phyloP scores from a whole-genome alignment of 495 filamentous ascomycete genomes.

The Monascus purpureus region DNA sequence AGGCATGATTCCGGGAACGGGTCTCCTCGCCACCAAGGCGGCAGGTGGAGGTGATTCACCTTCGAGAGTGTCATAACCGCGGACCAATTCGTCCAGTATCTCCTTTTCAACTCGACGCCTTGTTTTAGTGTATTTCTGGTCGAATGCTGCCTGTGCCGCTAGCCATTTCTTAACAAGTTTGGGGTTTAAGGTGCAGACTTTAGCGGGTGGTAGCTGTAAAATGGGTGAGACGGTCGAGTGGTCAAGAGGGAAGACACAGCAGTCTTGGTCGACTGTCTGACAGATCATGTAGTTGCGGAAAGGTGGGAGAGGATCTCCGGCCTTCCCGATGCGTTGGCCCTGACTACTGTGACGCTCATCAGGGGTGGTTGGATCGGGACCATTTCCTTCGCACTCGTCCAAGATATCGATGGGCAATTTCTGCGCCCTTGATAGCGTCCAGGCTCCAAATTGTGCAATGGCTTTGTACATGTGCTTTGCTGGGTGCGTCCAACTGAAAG shows the following conservation, averaged over 20 bases:
- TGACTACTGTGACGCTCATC: conserved; percentile 5
- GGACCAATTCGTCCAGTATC: conserved; percentile 52
- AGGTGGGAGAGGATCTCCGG: conserved; percentile 65
- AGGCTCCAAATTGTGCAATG: conserved; percentile 83
- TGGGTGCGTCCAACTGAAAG: conserved; percentile 80
- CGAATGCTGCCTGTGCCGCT: conserved; percentile 52
- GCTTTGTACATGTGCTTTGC: conserved; percentile 90
- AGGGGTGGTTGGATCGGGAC: too few species aligned
- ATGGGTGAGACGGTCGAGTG: conserved; percentile 45
- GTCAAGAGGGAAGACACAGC: conserved; percentile 51
- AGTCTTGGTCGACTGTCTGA: conserved; percentile 67
- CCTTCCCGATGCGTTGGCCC: conserved; percentile 39
- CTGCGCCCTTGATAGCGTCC: conserved; percentile 75
- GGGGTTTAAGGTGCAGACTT: conserved; percentile 67
- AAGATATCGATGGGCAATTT: conserved; percentile 62
- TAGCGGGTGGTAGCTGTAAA: conserved; percentile 42
- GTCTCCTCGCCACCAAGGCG: conserved; percentile 58
- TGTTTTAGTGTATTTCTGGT: conserved; percentile 49
- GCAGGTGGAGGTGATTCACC: conserved; percentile 72
- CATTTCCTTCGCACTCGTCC: conserved; percentile 46
- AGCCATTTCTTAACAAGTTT: conserved; percentile 77
- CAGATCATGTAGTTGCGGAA: conserved; percentile 84
- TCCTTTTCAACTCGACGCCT: conserved; percentile 55
- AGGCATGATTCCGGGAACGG: conserved; percentile 37
- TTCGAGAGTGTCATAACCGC: conserved; percentile 54